Evolutionary conservation across 164 flowering plant genomes (phyloP).

Genomic region (Vitis rotundifolia): DNA sequence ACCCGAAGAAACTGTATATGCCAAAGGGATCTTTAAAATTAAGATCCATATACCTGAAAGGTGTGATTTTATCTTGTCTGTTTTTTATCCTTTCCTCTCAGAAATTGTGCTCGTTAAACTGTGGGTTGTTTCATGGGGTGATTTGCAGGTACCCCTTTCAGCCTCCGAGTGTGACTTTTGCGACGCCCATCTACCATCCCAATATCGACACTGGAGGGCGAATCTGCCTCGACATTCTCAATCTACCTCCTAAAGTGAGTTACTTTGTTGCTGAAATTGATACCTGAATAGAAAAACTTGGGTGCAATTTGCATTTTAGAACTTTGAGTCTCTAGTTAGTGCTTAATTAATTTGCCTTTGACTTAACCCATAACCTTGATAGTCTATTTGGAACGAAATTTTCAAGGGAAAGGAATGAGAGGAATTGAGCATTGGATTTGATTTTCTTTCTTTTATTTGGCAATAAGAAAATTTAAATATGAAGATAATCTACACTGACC

Average conservation of each 20-base stretch:
- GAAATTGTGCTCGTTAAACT: neutral
- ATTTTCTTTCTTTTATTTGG: too few relatives aligned
- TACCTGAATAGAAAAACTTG: neutral
- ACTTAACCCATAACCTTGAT: too few relatives aligned
- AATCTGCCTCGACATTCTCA: slow-evolving; percentile 91
- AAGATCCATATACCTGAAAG: slow-evolving; percentile 87
- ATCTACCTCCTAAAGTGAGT: slow-evolving; percentile 86
- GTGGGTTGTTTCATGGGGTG: neutral
- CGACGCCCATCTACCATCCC: slow-evolving; percentile 87
- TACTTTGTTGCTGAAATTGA: neutral
- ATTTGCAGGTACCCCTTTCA: slow-evolving; percentile 79
- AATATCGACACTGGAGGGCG: slow-evolving; percentile 89
- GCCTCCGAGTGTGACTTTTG: slow-evolving; percentile 81
- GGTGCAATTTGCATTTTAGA: neutral
- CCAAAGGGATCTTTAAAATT: slow-evolving; percentile 56
- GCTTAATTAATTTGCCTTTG: too few relatives aligned
- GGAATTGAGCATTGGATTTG: too few relatives aligned
- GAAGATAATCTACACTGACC: too few relatives aligned
- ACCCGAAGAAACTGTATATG: slow-evolving; percentile 78
- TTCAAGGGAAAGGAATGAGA: too few relatives aligned
- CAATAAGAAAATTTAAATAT: too few relatives aligned
- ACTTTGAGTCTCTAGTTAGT: too few relatives aligned
- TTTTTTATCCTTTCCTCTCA: slow-evolving; percentile 1
- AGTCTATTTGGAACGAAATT: too few relatives aligned
- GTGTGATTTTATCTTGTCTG: slow-evolving; percentile 22